Conservation (phyloP, 179 eudicot genomes). For the Silene coronaria region DNA sequence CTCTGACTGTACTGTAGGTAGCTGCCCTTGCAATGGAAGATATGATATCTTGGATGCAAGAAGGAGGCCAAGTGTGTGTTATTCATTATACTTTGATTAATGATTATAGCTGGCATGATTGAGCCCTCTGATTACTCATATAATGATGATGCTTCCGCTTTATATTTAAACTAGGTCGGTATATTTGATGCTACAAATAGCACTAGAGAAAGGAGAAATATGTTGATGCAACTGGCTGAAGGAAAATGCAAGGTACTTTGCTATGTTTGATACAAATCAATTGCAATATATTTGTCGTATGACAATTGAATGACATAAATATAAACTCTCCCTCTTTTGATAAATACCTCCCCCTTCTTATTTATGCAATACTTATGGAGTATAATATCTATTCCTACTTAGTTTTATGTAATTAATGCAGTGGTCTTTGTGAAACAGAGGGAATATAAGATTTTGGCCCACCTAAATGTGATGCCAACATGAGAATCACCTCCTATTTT, state of each 20-base stretch:
- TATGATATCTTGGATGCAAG: slow-evolving; percentile 99
- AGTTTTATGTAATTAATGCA: too few species aligned
- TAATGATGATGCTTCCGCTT: slow-evolving; percentile 10
- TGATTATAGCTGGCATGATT: slow-evolving; percentile 11
- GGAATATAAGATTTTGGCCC: neutral
- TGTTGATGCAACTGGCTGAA: slow-evolving; percentile 99
- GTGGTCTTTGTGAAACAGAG: too few species aligned
- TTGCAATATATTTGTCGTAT: neutral
- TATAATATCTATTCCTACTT: too few species aligned
- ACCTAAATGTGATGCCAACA: neutral
- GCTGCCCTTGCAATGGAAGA: slow-evolving; percentile 99
- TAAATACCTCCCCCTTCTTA: too few species aligned
- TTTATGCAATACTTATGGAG: too few species aligned
- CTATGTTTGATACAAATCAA: neutral
- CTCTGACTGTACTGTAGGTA: slow-evolving; percentile 60
- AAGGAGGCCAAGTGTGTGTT: slow-evolving; percentile 91
- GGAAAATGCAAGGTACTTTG: slow-evolving; percentile 91
- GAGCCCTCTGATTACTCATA: slow-evolving; percentile 4
- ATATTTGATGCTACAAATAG: slow-evolving; percentile 98
- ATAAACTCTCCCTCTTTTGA: too few species aligned
- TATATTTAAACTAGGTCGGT: slow-evolving; percentile 62
- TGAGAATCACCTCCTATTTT: neutral
- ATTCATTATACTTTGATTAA: slow-evolving; percentile 1
- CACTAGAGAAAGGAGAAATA: slow-evolving; percentile 73
- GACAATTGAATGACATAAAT: neutral